These are phyloP conservation scores for Vanderwaltozyma tropicalis DNA, from an alignment of 805 yeast genomes.

Conservation along the genomic window DNA sequence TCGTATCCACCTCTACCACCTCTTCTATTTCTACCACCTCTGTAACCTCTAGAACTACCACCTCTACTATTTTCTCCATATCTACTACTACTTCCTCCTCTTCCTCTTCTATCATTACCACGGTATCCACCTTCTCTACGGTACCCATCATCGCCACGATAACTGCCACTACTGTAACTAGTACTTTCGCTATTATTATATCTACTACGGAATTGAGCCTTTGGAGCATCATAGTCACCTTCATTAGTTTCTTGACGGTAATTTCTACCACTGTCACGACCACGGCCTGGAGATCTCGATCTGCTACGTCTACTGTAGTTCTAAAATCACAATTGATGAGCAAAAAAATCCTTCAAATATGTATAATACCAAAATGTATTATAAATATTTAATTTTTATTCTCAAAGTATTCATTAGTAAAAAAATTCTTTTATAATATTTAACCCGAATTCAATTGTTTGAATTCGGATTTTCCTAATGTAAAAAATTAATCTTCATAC, in stretches of 20 bases:
- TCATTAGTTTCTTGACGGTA: too few relatives aligned
- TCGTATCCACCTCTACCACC: constrained; percentile 10
- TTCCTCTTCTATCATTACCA: constrained; percentile 8
- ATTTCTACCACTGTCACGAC: neutral
- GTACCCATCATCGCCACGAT: constrained; percentile 10
- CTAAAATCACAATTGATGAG: neutral
- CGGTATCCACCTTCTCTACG: neutral
- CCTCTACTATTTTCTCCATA: constrained; percentile 21
- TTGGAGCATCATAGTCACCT: neutral
- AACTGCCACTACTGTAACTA: constrained; percentile 12
- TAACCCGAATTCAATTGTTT: too few relatives aligned
- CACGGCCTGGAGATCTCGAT: constrained; percentile 14
- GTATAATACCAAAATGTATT: neutral
- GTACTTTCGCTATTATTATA: neutral
- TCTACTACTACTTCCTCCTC: constrained; percentile 22
- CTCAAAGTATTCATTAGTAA: neutral
- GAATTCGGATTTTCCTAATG: too few relatives aligned
- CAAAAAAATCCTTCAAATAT: neutral
- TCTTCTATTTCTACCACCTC: constrained; percentile 4
- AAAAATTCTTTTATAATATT: too few relatives aligned
- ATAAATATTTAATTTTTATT: neutral
- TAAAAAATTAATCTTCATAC: too few relatives aligned
- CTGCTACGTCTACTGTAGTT: constrained; percentile 8
- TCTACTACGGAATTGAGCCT: neutral
- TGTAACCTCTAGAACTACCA: constrained; percentile 18